Evolutionary conservation across 1,284 basidiomycete species (phyloP), one percentile per base, ranked within the genome.

Genomic region (Boletellus sp.): DNA sequence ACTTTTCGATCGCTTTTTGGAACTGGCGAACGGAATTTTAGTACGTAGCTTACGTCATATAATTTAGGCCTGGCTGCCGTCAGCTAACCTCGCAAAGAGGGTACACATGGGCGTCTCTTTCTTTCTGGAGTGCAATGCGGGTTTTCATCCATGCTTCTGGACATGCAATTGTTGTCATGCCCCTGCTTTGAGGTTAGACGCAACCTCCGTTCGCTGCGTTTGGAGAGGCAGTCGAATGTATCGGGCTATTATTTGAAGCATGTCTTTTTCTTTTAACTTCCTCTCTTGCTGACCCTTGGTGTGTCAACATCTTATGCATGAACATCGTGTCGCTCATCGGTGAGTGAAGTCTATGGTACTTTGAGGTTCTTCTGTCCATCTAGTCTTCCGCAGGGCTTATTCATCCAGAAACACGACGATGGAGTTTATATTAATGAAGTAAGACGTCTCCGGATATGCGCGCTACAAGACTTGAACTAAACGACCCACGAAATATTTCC

Each of bases 231-330:
- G 41, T 72, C 0, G 63, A 66, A 3, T 69, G 63, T 19, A 47
- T 69, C 21, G 17, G 55, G 1, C 69, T 71, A 36, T 48, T 67
- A 5, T 66, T 73, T 16, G 67, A 71, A 48, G 71, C 71, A 25
- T 25, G 23, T 9, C 6, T 25, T 9, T 5, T 2, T 14, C 10
- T 13, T 16, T 33, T 4, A 3, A 9, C 1, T 20, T 26, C 0
- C 0, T 2, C 1, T 11, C 13, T 22, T 3, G 7, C 9, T 48
- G 7, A 52, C 2, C 8, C 11, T 21, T 4, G 23, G 6, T 6
- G 23, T 5, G 23, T 25, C 23, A 6, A 5, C 9, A 25, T 25
- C 9, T 9, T 25, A 25, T 25, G 23, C 9, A 9, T 9, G 6
- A 25, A 9, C 23, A 25, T 9, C 23, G 23, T 6, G 23, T 25